Conservation (phyloP, 2,329 filamentous ascomycete genomes). For the Coniochaeta ligniaria region DNA sequence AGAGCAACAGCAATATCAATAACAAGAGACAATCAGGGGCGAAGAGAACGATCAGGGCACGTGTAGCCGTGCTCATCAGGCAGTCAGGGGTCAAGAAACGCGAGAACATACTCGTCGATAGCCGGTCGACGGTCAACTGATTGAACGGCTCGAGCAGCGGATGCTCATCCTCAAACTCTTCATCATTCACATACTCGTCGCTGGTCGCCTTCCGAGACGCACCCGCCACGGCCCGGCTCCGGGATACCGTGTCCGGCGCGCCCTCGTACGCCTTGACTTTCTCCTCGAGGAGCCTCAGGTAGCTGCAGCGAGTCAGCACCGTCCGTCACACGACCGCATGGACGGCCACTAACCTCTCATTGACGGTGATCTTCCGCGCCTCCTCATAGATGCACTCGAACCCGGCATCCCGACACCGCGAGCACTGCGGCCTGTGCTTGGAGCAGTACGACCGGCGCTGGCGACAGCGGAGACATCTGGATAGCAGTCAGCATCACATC, state of each 20-base stretch:
- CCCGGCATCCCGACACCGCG: slow-evolving; percentile 21
- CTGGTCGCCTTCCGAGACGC: background rate
- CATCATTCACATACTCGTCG: slow-evolving; percentile 7
- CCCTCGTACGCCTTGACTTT: slow-evolving; percentile 23
- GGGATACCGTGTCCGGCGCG: background rate
- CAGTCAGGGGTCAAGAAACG: background rate
- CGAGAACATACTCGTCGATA: slow-evolving; percentile 17
- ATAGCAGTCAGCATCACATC: background rate
- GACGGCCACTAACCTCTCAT: slow-evolving; percentile 19
- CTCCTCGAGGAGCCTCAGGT: slow-evolving; percentile 23
- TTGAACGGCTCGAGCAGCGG: slow-evolving; percentile 25
- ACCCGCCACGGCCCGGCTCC: background rate
- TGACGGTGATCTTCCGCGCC: slow-evolving; percentile 25
- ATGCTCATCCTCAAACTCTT: slow-evolving; percentile 24
- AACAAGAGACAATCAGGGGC: background rate
- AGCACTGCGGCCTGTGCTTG: slow-evolving; percentile 27
- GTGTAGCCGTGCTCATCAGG: background rate
- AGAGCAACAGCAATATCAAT: too few relatives aligned
- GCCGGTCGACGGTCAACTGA: slow-evolving; percentile 23
- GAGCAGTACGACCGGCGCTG: slow-evolving; percentile 26
- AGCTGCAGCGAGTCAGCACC: slow-evolving; percentile 12
- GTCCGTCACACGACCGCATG: background rate
- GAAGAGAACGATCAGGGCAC: background rate
- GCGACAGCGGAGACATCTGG: slow-evolving; percentile 26
- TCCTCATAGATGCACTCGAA: slow-evolving; percentile 26